Base-by-base conservation (phyloP, 495 filamentous ascomycete genomes). In the Hyaloscypha finlandica region DNA sequence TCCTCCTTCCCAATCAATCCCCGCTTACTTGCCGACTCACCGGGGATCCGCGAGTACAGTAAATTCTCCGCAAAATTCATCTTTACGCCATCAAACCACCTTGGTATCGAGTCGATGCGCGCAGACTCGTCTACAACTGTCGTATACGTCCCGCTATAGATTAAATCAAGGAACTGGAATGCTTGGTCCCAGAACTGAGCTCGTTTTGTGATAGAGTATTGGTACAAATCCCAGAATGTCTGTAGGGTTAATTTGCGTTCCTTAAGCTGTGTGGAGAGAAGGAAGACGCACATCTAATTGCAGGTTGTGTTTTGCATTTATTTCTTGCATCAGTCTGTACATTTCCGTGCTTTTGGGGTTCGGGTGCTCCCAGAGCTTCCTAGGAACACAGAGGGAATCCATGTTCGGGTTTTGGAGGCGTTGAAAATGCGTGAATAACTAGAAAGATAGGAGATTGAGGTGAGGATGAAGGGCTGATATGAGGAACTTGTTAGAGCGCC, bases 41-140 rank as follows among this genome's bases (percentile, higher is more conserved):
- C 73, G 3, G 73, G 53, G 19, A 76, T 69, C 16, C 78, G 73
- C 39, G 83, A 80, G 76, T 76, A 89, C 33, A 89, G 78, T 39
- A 87, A 72, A 72, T 90, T 90, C 75, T 91, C 88, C 51, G 87
- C 82, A 70, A 81, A 89, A 74, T 89, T 91, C 70, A 89, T 73
- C 16, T 77, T 70, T 37, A 89, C 80, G 57, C 88, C 87, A n/a
- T 84, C 78, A 75, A 90, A 90, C 89, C 89, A 92, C 37, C 78
- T 74, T 5, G 90, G 89, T 8, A 92, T 79, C 30, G 81, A 80
- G 68, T 93, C 88, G 70, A 94, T 90, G 39, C 86, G 84, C 20
- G 81, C 81, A 35, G 74, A 80, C 71, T 91, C 85, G 73, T 94
- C 90, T 22, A 92, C 84, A n/a, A 88, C 88, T 31, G 64, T 72